Conservation (phyloP, 257 asterid genomes). For the Fraxinus anomala region DNA sequence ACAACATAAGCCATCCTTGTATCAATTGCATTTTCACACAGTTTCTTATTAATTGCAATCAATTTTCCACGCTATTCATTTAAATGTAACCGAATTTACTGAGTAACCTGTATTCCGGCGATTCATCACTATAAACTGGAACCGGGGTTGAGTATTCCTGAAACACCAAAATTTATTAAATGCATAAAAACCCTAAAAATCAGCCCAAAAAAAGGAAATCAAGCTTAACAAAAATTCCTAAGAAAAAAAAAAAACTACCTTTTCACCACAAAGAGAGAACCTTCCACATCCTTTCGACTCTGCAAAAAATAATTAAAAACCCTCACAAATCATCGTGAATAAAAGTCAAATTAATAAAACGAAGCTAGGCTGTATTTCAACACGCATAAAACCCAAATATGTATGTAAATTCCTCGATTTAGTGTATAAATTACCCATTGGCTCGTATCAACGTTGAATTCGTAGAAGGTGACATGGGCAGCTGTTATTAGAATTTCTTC, state of each 20-base stretch:
- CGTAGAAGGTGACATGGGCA: conserved; percentile 76
- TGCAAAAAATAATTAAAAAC: conserved; percentile 31
- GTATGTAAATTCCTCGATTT: not conserved
- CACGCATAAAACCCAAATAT: not conserved
- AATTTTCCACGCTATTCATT: not conserved
- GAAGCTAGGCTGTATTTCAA: not conserved
- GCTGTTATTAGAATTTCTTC: conserved; percentile 81
- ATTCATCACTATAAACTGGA: conserved; percentile 90
- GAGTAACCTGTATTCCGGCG: conserved; percentile 65
- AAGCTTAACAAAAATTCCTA: conserved; percentile 1
- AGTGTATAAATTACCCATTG: conserved; percentile 65
- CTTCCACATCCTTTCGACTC: conserved; percentile 96
- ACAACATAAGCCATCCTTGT: not conserved
- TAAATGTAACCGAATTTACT: conserved; percentile 8
- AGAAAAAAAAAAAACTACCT: conserved; percentile 46
- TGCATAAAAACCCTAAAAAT: conserved; percentile 28
- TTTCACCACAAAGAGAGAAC: conserved; percentile 87
- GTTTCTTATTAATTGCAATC: conserved; percentile 2
- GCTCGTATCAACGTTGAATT: conserved; percentile 58
- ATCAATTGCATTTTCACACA: conserved; percentile 1
- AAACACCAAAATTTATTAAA: conserved; percentile 29
- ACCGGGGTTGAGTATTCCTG: conserved; percentile 79
- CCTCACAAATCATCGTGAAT: not conserved
- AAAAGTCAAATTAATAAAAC: conserved; percentile 13
- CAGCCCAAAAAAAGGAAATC: not conserved